Evolutionary conservation across 345 rosid genomes (phyloP), one percentile per base, ranked within the genome.

Genomic region (Euphorbia lathyris): DNA sequence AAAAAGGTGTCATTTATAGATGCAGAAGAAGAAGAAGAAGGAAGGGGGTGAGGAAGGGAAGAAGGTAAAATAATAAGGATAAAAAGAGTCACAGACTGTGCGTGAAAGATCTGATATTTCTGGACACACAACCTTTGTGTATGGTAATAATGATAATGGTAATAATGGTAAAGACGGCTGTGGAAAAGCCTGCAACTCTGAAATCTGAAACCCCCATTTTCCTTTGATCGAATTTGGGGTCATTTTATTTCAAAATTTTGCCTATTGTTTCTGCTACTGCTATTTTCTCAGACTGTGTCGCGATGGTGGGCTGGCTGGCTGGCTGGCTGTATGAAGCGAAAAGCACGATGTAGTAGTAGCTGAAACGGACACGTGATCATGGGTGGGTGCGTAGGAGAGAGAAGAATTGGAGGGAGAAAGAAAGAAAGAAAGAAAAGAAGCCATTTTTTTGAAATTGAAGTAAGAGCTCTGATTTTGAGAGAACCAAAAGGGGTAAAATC

Each of bases 81-180:
- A 75, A 72, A 74, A 75, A 69, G 76, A 70, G 61, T 72, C 77
- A 72, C 76, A 72, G 69, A 71, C 62, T 16, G 30, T 19, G 57
- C 66, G 76, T 79, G 77, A 51, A 52, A 66, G 71, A 38, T 26
- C 25, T 65, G 72, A 59, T 57, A 48, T 71, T 65, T 77, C 71
- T 66, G 71, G 55, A 72, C 76, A 68, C 75, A 71, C 43, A 65
- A 58, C 71, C 77, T 78, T 73, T 73, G 78, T 78, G 81, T 82
- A 76, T 71, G 81, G 78, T 63, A 72, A 82, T 76, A 78, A 71
- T 58, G 78, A 79, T 59, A 75, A 40, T 53, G 58, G 74, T 68
- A 69, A 74, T 79, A 76, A 76, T 76, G 75, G 85, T 75, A 81
- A 81, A 78, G 85, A 79, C 87, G 86, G 87, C 84, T 52, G 82